A percentile compares a stretch with the other conserved stretches of the same genome.
phyloP scores from a whole-genome alignment of 306 rosid genomes.

The Benincasa hispida region DNA sequence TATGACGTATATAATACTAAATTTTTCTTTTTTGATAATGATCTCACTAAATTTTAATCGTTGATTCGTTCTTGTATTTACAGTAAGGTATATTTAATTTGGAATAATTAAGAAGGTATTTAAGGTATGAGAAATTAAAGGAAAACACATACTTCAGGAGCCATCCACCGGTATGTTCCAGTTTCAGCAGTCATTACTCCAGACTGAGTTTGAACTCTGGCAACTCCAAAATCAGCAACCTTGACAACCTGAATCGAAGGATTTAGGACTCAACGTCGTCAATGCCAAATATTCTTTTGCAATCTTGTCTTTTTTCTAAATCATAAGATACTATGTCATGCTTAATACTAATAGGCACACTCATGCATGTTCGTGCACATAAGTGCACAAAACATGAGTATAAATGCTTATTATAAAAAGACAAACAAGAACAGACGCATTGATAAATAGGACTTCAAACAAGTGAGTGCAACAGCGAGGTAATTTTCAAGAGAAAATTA shows the following conservation, averaged over 20 bases:
- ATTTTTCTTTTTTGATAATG: too few species aligned
- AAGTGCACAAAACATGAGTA: neutral
- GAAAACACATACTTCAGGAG: slow-evolving; percentile 72
- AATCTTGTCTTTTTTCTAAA: neutral
- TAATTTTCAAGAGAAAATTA: neutral
- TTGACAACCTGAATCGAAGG: slow-evolving; percentile 63
- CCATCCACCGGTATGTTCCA: slow-evolving; percentile 99
- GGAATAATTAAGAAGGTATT: neutral
- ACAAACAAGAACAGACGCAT: neutral
- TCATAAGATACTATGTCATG: neutral
- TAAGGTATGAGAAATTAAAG: neutral
- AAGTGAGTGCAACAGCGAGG: neutral
- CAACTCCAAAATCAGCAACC: slow-evolving; percentile 99
- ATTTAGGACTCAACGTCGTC: neutral
- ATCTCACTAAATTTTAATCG: neutral
- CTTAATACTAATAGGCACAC: neutral
- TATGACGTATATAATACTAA: neutral
- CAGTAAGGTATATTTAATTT: neutral
- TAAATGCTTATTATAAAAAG: neutral
- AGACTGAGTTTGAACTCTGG: slow-evolving; percentile 89
- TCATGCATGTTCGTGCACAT: slow-evolving; percentile 7
- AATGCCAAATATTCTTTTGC: slow-evolving; percentile 6
- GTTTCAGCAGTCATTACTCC: slow-evolving; percentile 99
- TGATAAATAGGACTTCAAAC: neutral
- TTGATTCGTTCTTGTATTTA: neutral